These are phyloP conservation scores for Kazachstania sp. DNA, from an alignment of 1,139 yeast genomes.

Conservation along the genomic window DNA sequence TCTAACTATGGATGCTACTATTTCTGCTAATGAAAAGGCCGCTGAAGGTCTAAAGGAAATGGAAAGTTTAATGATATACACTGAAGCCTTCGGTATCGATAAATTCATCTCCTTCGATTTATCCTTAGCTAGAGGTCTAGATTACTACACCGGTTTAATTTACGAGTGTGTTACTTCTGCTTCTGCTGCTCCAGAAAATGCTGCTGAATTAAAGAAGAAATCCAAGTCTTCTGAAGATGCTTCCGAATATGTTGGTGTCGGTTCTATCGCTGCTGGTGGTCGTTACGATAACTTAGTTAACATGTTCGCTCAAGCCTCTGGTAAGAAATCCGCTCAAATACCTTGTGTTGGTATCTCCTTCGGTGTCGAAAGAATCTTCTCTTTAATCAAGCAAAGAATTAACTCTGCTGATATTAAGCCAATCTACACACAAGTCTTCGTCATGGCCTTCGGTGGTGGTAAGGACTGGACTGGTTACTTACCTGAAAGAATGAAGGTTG, in stretches of 20 bases:
- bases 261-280: constrained; percentile 98
- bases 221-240: constrained; percentile 64
- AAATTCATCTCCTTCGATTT: constrained; percentile 70
- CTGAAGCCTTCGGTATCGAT: constrained; percentile 69
- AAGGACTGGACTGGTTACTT: constrained; percentile 90
- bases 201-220: constrained; percentile 53
- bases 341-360: constrained; percentile 97
- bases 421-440: constrained; percentile 81
- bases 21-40: constrained; percentile 62
- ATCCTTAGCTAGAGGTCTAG: constrained; percentile 94
- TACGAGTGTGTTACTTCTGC: constrained; percentile 93
- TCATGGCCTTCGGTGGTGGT: constrained; percentile 98
- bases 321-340: constrained; percentile 66
- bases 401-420: constrained; percentile 60
- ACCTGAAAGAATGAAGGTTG: constrained; percentile 79
- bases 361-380: constrained; percentile 91
- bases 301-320: constrained; percentile 79
- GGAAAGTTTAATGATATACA: constrained; percentile 61
- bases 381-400: constrained; percentile 70
- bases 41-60: constrained; percentile 76
- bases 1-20: constrained; percentile 48
- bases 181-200: constrained; percentile 86
- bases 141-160: constrained; percentile 92
- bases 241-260: constrained; percentile 94
- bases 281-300: constrained; percentile 94